Base-by-base conservation (phyloP, 306 rosid genomes). In the Parietaria judaica region DNA sequence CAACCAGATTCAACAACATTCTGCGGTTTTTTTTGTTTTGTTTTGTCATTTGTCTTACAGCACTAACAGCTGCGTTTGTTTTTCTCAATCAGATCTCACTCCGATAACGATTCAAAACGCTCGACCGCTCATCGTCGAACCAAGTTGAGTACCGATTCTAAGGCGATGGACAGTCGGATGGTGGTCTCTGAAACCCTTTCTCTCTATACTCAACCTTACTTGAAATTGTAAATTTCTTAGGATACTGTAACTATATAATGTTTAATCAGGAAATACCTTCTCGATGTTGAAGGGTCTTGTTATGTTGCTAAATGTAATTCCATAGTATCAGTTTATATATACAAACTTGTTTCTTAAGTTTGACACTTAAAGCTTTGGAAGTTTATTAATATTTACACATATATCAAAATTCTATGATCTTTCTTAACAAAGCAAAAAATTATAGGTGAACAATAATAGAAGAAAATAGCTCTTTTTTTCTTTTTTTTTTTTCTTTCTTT, bases 51-150 rank as follows among this genome's bases (percentile, higher is more conserved):
- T 17, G 39, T 70, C 7, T 36, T 53, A 59, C 59, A 39, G 31
- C 31, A 1, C 31, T 63, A 9, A 69, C 72, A 35, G 41, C 41
- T 10, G n/a, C 63, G 16, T 43, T 15, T 6, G 34, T 43, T 63
- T 14, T 58, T 46, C 47, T 72, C 54, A 61, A 63, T 74, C 89
- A 94, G 97, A 84, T 80, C 68, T 66, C 58, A 83, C 66, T 72
- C 75, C 86, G 48, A 59, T 87, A 35, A 60, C 89, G 58, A 73
- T 69, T 55, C 84, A 60, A 57, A 72, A 79, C 63, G 69, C 80
- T 60, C 70, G 71, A 31, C 80, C 95, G n/a, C 78, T 83, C 67
- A 75, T 75, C 64, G 51, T 76, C 0, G 88, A 79, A 67, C 70
- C 77, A 63, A 78, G 68, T 77, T 78, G 70, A 69, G 1, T 23